These are phyloP conservation scores for Bretschneidera sinensis DNA, from an alignment of 345 rosid genomes.

Conservation along the genomic window DNA sequence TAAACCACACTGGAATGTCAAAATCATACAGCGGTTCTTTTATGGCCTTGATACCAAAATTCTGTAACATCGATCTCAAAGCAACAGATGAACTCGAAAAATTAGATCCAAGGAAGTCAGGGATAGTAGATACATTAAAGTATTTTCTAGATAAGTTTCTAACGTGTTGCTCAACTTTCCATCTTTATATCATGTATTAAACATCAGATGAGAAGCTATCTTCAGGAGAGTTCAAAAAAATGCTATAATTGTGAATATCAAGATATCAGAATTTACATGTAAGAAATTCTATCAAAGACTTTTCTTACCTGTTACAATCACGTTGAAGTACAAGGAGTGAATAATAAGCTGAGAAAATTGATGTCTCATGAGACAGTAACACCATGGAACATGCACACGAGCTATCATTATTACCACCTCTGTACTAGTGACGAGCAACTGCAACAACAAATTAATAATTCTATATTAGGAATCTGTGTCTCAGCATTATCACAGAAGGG, in stretches of 20 bases:
- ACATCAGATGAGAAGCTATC: background rate
- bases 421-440: constrained; percentile 83
- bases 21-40: too few species aligned
- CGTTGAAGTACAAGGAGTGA: background rate
- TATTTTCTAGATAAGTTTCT: too few species aligned
- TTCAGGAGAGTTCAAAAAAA: background rate
- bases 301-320: constrained; percentile 3
- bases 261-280: background rate
- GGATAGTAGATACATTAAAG: background rate
- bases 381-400: background rate
- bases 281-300: background rate
- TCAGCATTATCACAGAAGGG: background rate
- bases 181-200: background rate
- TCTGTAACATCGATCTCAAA: too few species aligned
- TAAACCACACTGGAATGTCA: too few species aligned
- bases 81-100: background rate
- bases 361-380: too few species aligned
- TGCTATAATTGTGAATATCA: background rate
- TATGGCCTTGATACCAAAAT: too few species aligned
- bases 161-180: background rate
- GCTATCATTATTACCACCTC: constrained; percentile 50
- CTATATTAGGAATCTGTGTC: constrained; percentile 9
- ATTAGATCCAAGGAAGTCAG: background rate
- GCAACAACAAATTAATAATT: constrained; percentile 30
- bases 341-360: too few species aligned